Evolutionary conservation across 75 land plant genomes (phyloP).

Genomic region (Larix kaempferi): DNA sequence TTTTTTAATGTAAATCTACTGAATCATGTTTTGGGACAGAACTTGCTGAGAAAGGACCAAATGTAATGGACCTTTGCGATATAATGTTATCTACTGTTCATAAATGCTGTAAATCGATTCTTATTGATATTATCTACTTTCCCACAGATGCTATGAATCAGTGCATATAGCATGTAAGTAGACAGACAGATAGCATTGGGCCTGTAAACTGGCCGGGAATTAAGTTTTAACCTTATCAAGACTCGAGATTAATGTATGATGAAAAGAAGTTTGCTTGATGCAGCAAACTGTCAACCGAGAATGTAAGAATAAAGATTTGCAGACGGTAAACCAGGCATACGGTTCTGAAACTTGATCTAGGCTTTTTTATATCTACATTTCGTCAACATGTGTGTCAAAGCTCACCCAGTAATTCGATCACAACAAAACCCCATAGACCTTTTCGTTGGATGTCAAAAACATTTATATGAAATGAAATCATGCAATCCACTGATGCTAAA

Average conservation of each 20-base stretch:
- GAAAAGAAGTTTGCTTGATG: not conserved
- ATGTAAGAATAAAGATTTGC: not conserved
- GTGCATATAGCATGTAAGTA: not conserved
- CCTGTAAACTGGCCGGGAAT: not conserved
- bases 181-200: not conserved
- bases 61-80: not conserved
- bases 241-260: not conserved
- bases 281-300: not conserved
- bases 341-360: not conserved
- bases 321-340: not conserved
- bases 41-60: not conserved
- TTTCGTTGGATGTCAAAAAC: not conserved
- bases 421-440: not conserved
- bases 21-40: not conserved
- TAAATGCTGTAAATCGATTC: not conserved
- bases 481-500: conserved; percentile 1
- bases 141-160: not conserved
- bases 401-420: not conserved
- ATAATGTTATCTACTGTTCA: not conserved
- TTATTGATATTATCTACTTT: no score
- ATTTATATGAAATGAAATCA: not conserved
- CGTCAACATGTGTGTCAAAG: not conserved
- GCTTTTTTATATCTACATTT: not conserved
- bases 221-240: not conserved
- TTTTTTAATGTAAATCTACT: not conserved